These are phyloP conservation scores for Porogramme epimiltina DNA, from an alignment of 1,284 basidiomycete species.

Conservation along the genomic window DNA sequence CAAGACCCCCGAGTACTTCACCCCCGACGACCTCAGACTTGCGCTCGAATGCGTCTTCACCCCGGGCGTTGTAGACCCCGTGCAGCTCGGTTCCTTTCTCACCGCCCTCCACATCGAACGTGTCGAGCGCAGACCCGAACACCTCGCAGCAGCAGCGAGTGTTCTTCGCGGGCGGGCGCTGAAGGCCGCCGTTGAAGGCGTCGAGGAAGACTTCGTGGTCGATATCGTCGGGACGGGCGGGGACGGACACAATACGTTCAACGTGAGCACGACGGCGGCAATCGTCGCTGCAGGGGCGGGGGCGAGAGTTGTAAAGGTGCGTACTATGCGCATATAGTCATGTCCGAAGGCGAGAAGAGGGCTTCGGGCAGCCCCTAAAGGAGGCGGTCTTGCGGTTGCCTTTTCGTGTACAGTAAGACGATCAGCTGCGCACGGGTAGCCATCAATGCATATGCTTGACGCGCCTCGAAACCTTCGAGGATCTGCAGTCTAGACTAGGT, in stretches of 20 bases:
- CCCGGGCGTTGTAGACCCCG: conserved; percentile 59
- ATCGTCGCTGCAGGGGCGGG: conserved; percentile 96
- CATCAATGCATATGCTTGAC: too few relatives aligned
- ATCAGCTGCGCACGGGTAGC: too few relatives aligned
- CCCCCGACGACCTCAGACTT: conserved; percentile 65
- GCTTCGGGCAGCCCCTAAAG: too few relatives aligned
- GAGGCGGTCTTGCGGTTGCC: too few relatives aligned
- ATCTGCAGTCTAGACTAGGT: too few relatives aligned
- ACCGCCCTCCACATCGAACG: conserved; percentile 80
- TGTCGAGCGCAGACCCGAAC: conserved; percentile 74
- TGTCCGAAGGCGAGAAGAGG: too few relatives aligned
- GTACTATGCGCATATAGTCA: conserved; percentile 4
- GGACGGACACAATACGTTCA: conserved; percentile 96
- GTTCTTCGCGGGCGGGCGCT: conserved; percentile 72
- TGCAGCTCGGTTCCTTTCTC: conserved; percentile 83
- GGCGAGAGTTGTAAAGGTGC: conserved; percentile 89
- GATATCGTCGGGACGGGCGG: conserved; percentile 89
- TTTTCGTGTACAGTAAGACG: too few relatives aligned
- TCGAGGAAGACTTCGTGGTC: conserved; percentile 66
- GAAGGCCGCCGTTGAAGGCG: conserved; percentile 57
- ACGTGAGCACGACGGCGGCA: conserved; percentile 94
- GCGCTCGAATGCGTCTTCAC: conserved; percentile 79
- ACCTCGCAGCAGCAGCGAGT: conserved; percentile 75
- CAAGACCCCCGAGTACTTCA: conserved; percentile 76
- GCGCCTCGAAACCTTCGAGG: too few relatives aligned